Evolutionary conservation across 2,329 filamentous ascomycete species (phyloP).

Genomic region (Penicillium sp.): DNA sequence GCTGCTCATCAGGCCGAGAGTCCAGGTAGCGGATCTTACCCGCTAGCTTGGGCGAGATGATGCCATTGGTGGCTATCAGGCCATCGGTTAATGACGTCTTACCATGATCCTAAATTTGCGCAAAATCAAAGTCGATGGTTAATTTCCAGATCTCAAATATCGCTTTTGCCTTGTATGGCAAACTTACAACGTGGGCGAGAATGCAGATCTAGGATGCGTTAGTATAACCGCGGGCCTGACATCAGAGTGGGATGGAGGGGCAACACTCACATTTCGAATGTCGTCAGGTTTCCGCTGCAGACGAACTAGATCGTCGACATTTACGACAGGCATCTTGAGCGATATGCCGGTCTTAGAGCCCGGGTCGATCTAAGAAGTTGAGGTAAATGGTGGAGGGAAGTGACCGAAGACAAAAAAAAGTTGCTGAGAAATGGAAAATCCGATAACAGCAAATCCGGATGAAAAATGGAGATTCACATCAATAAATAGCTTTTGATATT

Average conservation of each 20-base stretch:
- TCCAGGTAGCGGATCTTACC: conserved; percentile 98
- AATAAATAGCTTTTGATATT: not conserved
- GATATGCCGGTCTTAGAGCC: conserved; percentile 12
- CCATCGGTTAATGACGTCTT: conserved; percentile 97
- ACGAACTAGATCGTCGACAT: conserved; percentile 82
- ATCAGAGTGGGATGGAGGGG: conserved; percentile 33
- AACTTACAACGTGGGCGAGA: conserved; percentile 78
- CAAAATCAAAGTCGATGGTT: not conserved
- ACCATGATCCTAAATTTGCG: conserved; percentile 71
- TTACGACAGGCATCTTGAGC: conserved; percentile 81
- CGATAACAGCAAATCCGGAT: not conserved
- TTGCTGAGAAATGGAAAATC: conserved; percentile 21
- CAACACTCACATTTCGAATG: conserved; percentile 78
- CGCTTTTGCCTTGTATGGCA: not conserved
- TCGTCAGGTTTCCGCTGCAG: conserved; percentile 85
- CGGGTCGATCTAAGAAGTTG: conserved; percentile 6
- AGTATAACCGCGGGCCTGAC: conserved; percentile 25
- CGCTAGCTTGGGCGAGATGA: conserved; percentile 95
- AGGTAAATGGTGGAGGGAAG: conserved; percentile 14
- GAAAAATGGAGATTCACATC: not conserved
- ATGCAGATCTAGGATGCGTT: conserved; percentile 75
- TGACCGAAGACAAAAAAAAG: conserved; percentile 19
- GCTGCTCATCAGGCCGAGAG: conserved; percentile 92
- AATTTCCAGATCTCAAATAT: not conserved
- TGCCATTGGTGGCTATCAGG: conserved; percentile 96